Base-by-base conservation (phyloP, 805 yeast species). In the Metschnikowia dekortorum region DNA sequence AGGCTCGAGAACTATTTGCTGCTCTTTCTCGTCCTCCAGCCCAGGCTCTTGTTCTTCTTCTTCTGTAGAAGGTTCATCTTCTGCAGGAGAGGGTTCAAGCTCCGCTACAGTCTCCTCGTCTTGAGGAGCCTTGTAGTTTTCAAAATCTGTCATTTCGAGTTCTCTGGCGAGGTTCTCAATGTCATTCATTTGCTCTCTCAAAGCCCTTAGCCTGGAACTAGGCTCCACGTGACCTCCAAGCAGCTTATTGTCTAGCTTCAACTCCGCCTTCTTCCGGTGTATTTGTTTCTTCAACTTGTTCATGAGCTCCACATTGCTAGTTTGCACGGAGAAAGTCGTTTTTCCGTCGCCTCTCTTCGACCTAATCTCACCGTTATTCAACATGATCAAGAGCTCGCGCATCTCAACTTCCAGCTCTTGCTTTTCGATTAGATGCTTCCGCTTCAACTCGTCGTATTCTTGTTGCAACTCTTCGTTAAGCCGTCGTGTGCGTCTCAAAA, bases 81-180 rank as follows among this genome's bases (percentile, higher is more conserved):
- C 51, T 8, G 50, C 29, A 8, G 29, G 14, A 2, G 13, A 11
- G 22, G n/a, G 40, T 29, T 38, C 29, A 16, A 34, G 9, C 7
- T 34, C 14, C 9, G 16, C 29, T 2, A n/a, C 10, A 28, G 10
- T 36, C 8, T 50, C 58, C 9, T 41, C 53, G 5, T 44, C 47
- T n/a, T 47, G 44, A n/a, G 48, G 47, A 9, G 40, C 53, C n/a
- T 50, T 46, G 52, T 72, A 73, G 10, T 63, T 67, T 46, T 80
- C 84, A 60, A 89, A 90, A 56, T 89, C 94, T 18, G 87, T 85
- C 80, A 82, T 84, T 64, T 92, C 97, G 51, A 92, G 74, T 60
- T 86, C 87, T 53, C 95, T 73, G 0, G 97, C 97, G 71, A 88
- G 87, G 44, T 80, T 79, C 62, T 88, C 96, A 47, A 91, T 75